Evolutionary conservation across 1,139 yeast species (phyloP).

Genomic region (Geotrichum macrosporum): DNA sequence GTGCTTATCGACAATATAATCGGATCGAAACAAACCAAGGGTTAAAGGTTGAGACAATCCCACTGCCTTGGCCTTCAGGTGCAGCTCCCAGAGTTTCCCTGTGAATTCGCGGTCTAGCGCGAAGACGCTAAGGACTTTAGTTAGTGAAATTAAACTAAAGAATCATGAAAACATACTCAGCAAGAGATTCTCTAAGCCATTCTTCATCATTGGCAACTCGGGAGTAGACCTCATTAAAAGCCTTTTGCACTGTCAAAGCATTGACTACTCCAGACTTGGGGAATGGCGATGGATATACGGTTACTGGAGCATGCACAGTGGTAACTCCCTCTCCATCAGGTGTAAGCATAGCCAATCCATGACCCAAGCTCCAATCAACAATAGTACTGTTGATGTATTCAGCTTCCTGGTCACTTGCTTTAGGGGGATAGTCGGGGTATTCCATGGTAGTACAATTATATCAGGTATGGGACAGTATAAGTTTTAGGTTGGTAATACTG

Average conservation of each 20-base stretch:
- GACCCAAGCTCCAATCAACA: slow-evolving; percentile 70
- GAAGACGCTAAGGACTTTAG: slow-evolving; percentile 38
- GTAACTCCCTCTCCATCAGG: slow-evolving; percentile 41
- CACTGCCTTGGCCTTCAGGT: slow-evolving; percentile 26
- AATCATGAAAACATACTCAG: slow-evolving; percentile 36
- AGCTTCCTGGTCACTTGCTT: slow-evolving; percentile 14
- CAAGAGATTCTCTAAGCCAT: slow-evolving; percentile 60
- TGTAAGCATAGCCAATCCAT: slow-evolving; percentile 78
- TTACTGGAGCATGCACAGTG: slow-evolving; percentile 76
- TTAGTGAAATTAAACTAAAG: not conserved
- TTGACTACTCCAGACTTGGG: slow-evolving; percentile 60
- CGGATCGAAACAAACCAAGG: slow-evolving; percentile 84
- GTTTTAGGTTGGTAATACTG: no score
- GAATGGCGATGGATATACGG: slow-evolving; percentile 86
- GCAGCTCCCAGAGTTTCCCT: slow-evolving; percentile 58
- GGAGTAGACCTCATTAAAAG: slow-evolving; percentile 71
- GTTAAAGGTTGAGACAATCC: slow-evolving; percentile 67
- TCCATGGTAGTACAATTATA: slow-evolving; percentile 7
- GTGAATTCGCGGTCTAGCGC: slow-evolving; percentile 71
- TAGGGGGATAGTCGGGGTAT: slow-evolving; percentile 21
- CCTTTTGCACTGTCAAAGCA: slow-evolving; percentile 63
- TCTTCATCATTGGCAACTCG: slow-evolving; percentile 51
- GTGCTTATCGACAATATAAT: slow-evolving; percentile 57
- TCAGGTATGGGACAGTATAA: no score
- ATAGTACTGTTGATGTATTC: slow-evolving; percentile 31